Evolutionary conservation across 2,329 filamentous ascomycete species (phyloP).

Genomic region (Akanthomyces lecanii): DNA sequence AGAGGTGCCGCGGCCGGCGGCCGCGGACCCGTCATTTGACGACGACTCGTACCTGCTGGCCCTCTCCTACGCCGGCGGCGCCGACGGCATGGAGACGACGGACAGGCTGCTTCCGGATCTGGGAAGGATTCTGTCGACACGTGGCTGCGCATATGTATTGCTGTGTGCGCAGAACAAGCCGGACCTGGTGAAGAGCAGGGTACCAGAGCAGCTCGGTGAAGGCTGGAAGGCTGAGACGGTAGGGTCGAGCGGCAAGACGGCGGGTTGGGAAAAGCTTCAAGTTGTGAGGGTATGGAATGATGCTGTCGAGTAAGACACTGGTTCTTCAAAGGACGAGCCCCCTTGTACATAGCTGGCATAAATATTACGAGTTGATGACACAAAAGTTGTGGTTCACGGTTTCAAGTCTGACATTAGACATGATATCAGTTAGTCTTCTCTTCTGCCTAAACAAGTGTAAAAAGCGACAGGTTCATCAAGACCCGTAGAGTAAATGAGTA

Average conservation of each 20-base stretch:
- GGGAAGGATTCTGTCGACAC: conserved; percentile 55
- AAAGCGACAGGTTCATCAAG: not conserved
- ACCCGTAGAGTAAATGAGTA: conserved; percentile 4
- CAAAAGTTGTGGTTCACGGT: not conserved
- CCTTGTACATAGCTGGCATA: conserved; percentile 8
- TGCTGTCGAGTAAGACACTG: not conserved
- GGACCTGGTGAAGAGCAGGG: conserved; percentile 61
- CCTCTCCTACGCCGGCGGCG: conserved; percentile 83
- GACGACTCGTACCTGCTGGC: conserved; percentile 78
- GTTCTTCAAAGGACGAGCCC: not conserved
- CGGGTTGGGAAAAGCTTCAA: conserved; percentile 91
- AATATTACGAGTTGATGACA: conserved; percentile 12
- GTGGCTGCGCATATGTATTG: conserved; percentile 83
- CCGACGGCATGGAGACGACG: conserved; percentile 91
- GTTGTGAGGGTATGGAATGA: conserved; percentile 80
- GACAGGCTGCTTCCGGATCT: conserved; percentile 69
- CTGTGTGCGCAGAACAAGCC: conserved; percentile 90
- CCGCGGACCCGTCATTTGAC: conserved; percentile 55
- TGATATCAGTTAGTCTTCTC: not conserved
- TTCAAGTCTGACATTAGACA: not conserved
- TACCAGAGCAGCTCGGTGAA: conserved; percentile 46
- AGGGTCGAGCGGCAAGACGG: conserved; percentile 76
- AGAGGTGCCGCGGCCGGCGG: conserved; percentile 23
- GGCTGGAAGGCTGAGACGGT: conserved; percentile 74
- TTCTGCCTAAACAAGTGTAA: not conserved